Percentiles rank a stretch among this genome's conserved stretches.
These are phyloP conservation scores for Saccharomycopsis selenospora DNA, from an alignment of 805 yeast genomes.

Conservation along the genomic window DNA sequence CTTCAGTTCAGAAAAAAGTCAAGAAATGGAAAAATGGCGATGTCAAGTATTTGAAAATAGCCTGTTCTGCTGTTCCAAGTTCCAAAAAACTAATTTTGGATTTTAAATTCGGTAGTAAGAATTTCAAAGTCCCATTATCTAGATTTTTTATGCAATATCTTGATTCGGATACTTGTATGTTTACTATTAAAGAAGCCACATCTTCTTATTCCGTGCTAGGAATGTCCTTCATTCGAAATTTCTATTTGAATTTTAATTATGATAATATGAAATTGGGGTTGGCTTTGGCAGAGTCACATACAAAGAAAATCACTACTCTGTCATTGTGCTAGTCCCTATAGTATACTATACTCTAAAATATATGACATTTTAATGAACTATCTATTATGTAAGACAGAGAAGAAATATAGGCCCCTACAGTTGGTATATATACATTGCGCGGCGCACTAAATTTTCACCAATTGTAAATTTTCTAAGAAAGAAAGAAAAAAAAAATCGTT, in stretches of 20 bases:
- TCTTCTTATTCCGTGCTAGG: background rate
- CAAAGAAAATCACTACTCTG: no score
- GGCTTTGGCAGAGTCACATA: background rate
- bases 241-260: background rate
- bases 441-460: no score
- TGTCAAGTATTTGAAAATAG: background rate
- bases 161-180: no score
- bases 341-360: no score
- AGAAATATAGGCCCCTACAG: no score
- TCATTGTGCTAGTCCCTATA: no score
- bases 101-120: background rate
- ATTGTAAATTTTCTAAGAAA: no score
- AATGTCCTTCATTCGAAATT: background rate
- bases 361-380: no score
- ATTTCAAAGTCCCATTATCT: background rate
- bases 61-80: conserved; percentile 1
- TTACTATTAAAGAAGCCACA: background rate
- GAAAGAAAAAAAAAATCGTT: no score
- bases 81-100: background rate
- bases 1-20: background rate
- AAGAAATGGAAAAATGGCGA: conserved; percentile 1
- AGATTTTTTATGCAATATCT: background rate
- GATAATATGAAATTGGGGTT: conserved; percentile 2
- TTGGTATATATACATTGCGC: no score
- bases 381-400: no score